Evolutionary conservation across 257 asterid species (phyloP).

Genomic region (Rubia yunnanensis): DNA sequence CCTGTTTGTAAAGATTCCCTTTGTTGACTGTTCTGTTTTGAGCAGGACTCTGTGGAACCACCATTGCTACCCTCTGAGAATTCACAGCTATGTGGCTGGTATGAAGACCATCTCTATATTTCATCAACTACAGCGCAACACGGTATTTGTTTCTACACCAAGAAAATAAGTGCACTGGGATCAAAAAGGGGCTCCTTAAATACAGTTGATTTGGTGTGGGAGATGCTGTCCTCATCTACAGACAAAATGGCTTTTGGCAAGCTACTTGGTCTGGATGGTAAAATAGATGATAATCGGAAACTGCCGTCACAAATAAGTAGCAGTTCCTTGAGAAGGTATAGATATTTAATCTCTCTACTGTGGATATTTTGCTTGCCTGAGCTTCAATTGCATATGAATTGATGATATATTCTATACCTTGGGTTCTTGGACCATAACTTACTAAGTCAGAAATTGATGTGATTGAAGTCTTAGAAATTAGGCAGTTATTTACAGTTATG

Average conservation of each 20-base stretch:
- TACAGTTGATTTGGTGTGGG: constrained; percentile 55
- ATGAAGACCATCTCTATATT: constrained; percentile 66
- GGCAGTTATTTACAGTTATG: background rate
- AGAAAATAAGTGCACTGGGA: constrained; percentile 44
- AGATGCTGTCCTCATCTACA: constrained; percentile 61
- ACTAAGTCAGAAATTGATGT: background rate
- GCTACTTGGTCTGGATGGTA: constrained; percentile 35
- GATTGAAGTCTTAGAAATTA: background rate
- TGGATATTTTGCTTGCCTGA: no score
- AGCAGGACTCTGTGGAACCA: constrained; percentile 58
- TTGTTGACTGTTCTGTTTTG: background rate
- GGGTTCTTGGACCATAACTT: constrained; percentile 3
- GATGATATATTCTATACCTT: background rate
- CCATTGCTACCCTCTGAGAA: constrained; percentile 29
- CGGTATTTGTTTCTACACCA: constrained; percentile 64
- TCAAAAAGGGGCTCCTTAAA: constrained; percentile 27
- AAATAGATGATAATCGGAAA: constrained; percentile 15
- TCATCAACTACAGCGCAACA: constrained; percentile 64
- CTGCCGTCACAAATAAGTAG: constrained; percentile 16
- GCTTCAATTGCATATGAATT: background rate
- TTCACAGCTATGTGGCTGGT: constrained; percentile 40
- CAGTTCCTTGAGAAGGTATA: constrained; percentile 42
- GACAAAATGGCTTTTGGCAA: constrained; percentile 71
- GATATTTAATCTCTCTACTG: constrained; percentile 4
- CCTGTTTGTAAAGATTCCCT: background rate